Conservation (phyloP, 176 grass and related monocot species). For the Oryza nivara region DNA sequence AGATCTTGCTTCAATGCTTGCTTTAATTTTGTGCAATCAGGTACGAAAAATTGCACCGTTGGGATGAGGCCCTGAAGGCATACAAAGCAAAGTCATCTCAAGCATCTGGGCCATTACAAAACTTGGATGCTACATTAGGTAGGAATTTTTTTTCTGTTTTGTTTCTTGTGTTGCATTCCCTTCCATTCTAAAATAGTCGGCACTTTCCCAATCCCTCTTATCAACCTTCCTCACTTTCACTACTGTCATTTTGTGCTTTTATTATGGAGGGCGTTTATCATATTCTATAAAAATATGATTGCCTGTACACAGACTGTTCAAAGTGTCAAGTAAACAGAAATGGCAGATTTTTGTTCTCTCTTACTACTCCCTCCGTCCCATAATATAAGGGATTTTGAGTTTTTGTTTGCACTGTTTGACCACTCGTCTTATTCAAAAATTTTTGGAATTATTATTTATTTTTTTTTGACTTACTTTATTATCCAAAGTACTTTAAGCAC, state of each 20-base stretch:
- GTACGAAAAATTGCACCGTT: constrained; percentile 98
- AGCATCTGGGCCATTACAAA: constrained; percentile 74
- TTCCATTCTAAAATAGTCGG: background rate
- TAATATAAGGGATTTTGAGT: too few relatives aligned
- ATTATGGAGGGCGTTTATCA: background rate
- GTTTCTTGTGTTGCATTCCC: background rate
- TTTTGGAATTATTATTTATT: too few relatives aligned
- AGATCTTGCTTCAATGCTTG: constrained; percentile 10
- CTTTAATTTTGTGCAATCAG: constrained; percentile 51
- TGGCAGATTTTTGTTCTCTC: background rate
- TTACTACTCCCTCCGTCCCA: background rate
- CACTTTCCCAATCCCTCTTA: background rate
- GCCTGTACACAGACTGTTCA: background rate
- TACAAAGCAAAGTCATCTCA: constrained; percentile 91
- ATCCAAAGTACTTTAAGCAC: too few relatives aligned
- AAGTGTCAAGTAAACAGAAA: background rate
- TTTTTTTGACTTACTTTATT: too few relatives aligned
- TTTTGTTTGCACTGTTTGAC: too few relatives aligned
- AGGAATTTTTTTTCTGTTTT: constrained; percentile 17
- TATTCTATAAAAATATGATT: constrained; percentile 20
- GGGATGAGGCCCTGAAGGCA: constrained; percentile 94
- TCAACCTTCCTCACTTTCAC: background rate
- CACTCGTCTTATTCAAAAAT: too few relatives aligned
- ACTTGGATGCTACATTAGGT: constrained; percentile 93
- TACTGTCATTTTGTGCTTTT: constrained; percentile 6